These are phyloP conservation scores for Termitomyces sp. DNA, from an alignment of 768 basidiomycete genomes.

Conservation along the genomic window DNA sequence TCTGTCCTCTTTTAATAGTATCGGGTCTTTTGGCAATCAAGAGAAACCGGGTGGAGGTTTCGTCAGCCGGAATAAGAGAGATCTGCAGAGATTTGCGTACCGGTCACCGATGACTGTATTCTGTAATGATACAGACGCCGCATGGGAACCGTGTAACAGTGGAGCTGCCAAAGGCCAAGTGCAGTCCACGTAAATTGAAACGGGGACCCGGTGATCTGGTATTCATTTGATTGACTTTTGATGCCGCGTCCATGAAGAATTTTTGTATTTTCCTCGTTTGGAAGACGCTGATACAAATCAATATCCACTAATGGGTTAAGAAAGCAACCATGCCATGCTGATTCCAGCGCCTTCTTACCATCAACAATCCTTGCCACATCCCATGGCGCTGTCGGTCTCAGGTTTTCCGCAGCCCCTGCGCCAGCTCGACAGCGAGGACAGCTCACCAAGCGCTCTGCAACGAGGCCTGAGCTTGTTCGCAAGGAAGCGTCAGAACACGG, in stretches of 20 bases:
- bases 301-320: conserved; percentile 13
- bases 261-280: background rate
- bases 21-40: conserved; percentile 3
- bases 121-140: background rate
- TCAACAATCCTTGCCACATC: background rate
- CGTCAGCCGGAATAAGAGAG: background rate
- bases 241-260: background rate
- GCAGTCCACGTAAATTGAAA: background rate
- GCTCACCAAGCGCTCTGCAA: conserved; percentile 10
- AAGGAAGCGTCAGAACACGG: conserved; percentile 16
- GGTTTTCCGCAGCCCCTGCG: conserved; percentile 29
- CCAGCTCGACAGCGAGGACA: conserved; percentile 11
- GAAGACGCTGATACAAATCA: background rate
- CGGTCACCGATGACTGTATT: no score
- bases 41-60: background rate
- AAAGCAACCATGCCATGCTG: conserved; percentile 6
- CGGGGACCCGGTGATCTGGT: conserved; percentile 8
- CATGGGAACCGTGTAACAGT: background rate
- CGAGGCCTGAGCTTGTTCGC: conserved; percentile 20
- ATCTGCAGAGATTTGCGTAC: no score
- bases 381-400: conserved; percentile 30
- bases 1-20: no score
- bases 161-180: background rate
- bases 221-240: conserved; percentile 15
- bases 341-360: background rate